phyloP scores from a whole-genome alignment of 1,139 yeast species.

The Sugiyamaella grinbergsii region DNA sequence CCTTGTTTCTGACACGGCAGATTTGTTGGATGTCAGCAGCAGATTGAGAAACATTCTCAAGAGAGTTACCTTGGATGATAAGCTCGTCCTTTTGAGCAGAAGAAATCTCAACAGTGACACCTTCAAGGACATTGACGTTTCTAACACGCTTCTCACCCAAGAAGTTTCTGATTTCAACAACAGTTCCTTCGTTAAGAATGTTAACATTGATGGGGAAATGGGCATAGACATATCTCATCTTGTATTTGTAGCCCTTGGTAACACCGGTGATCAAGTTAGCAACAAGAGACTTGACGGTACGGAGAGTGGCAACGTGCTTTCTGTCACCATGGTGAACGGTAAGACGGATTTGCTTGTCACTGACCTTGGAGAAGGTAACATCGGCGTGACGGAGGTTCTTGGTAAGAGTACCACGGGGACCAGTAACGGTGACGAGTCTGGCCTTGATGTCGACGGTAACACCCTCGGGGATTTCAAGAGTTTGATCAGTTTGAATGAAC shows the following conservation, averaged over 20 bases:
- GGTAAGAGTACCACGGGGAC: slow-evolving; percentile 96
- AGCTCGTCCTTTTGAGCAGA: slow-evolving; percentile 92
- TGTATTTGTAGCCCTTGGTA: slow-evolving; percentile 98
- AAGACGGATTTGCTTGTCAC: slow-evolving; percentile 74
- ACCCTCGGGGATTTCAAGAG: slow-evolving; percentile 90
- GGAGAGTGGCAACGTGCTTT: slow-evolving; percentile 99
- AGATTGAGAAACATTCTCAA: slow-evolving; percentile 96
- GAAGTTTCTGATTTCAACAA: slow-evolving; percentile 98
- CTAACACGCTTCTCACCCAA: slow-evolving; percentile 98
- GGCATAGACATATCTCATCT: slow-evolving; percentile 99
- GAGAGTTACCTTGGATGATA: slow-evolving; percentile 90
- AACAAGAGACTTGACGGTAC: slow-evolving; percentile 96
- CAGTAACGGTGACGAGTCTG: slow-evolving; percentile 86
- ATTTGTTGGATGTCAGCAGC: slow-evolving; percentile 98
- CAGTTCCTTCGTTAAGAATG: slow-evolving; percentile 74
- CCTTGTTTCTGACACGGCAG: slow-evolving; percentile 99
- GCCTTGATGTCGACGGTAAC: slow-evolving; percentile 91
- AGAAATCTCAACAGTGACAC: slow-evolving; percentile 89
- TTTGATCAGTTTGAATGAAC: slow-evolving; percentile 94
- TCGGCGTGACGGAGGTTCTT: slow-evolving; percentile 94
- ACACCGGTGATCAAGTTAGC: slow-evolving; percentile 97
- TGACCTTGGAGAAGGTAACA: slow-evolving; percentile 84
- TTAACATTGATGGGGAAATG: slow-evolving; percentile 99
- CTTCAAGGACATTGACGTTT: slow-evolving; percentile 79
- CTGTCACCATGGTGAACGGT: slow-evolving; percentile 99